These are phyloP conservation scores for Ambispora gerdemannii DNA, from an alignment of 192 early-diverging fungal genomes.

Conservation along the genomic window DNA sequence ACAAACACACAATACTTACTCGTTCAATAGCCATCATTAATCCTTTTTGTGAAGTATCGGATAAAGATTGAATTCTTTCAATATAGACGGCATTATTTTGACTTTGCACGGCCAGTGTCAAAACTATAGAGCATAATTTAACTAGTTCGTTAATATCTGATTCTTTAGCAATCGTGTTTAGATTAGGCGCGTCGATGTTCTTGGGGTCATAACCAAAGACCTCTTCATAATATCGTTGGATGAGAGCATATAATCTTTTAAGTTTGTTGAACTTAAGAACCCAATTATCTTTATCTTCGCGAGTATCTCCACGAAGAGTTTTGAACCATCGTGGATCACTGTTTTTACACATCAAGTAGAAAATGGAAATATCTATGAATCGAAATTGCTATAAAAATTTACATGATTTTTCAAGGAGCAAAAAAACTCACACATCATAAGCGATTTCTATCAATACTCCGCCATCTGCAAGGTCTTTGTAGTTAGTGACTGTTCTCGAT, in stretches of 20 bases:
- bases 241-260: slow-evolving; percentile 83
- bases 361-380: slow-evolving; percentile 1
- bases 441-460: slow-evolving; percentile 79
- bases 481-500: slow-evolving; percentile 40
- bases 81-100: slow-evolving; percentile 82
- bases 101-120: slow-evolving; percentile 85
- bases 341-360: slow-evolving; percentile 9
- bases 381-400: background rate
- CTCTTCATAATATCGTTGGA: slow-evolving; percentile 85
- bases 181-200: slow-evolving; percentile 65
- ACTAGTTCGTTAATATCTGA: slow-evolving; percentile 66
- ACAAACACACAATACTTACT: too few relatives aligned
- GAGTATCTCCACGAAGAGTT: slow-evolving; percentile 60
- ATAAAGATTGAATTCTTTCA: slow-evolving; percentile 75
- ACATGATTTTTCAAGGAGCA: background rate
- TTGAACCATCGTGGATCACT: slow-evolving; percentile 95
- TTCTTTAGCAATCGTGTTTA: slow-evolving; percentile 83
- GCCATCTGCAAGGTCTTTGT: slow-evolving; percentile 77
- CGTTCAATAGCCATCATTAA: slow-evolving; percentile 91
- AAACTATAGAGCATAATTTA: slow-evolving; percentile 77
- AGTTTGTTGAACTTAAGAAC: slow-evolving; percentile 90
- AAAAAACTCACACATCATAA: slow-evolving; percentile 72
- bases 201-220: slow-evolving; percentile 67
- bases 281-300: slow-evolving; percentile 95
- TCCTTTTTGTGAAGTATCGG: slow-evolving; percentile 68